A percentile compares a stretch with the other conserved stretches of the same genome.
phyloP scores from a whole-genome alignment of 2,329 filamentous ascomycete species.

The Kalaharituber pfeilii region DNA sequence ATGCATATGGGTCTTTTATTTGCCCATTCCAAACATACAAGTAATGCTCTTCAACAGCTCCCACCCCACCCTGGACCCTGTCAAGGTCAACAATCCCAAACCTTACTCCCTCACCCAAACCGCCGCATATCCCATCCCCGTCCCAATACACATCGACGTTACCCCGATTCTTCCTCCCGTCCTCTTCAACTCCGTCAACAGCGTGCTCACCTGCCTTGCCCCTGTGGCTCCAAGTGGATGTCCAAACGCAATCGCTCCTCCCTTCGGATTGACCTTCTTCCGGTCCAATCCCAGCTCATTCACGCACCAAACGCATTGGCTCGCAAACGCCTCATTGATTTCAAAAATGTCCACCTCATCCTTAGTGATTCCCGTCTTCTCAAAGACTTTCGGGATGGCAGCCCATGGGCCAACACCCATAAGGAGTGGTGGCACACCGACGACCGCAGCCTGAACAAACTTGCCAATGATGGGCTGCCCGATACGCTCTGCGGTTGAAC shows the following conservation, averaged over 20 bases:
- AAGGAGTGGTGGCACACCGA: constrained; percentile 77
- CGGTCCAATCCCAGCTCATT: constrained; percentile 67
- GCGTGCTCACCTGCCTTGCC: constrained; percentile 77
- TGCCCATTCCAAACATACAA: no score
- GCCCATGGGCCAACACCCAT: constrained; percentile 96
- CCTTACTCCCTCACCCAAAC: constrained; percentile 74
- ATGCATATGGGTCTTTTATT: no score
- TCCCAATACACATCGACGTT: constrained; percentile 92
- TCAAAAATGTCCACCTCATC: constrained; percentile 94
- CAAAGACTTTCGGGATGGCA: constrained; percentile 80
- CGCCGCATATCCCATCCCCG: constrained; percentile 94
- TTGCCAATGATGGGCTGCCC: constrained; percentile 84
- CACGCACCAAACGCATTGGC: constrained; percentile 83
- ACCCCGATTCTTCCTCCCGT: constrained; percentile 73
- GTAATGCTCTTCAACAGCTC: no score
- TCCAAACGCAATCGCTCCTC: constrained; percentile 87
- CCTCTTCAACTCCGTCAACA: constrained; percentile 76
- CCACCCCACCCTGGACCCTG: no score
- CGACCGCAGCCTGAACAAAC: constrained; percentile 68
- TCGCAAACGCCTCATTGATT: constrained; percentile 98
- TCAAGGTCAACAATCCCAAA: no score
- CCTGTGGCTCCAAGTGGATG: constrained; percentile 92
- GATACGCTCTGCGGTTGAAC: constrained; percentile 71
- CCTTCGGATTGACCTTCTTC: constrained; percentile 93
- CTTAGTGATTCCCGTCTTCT: constrained; percentile 68